Evolutionary conservation across 805 yeast species (phyloP), one percentile per base, ranked within the genome.

Genomic region (Wickerhamiella azyma): DNA sequence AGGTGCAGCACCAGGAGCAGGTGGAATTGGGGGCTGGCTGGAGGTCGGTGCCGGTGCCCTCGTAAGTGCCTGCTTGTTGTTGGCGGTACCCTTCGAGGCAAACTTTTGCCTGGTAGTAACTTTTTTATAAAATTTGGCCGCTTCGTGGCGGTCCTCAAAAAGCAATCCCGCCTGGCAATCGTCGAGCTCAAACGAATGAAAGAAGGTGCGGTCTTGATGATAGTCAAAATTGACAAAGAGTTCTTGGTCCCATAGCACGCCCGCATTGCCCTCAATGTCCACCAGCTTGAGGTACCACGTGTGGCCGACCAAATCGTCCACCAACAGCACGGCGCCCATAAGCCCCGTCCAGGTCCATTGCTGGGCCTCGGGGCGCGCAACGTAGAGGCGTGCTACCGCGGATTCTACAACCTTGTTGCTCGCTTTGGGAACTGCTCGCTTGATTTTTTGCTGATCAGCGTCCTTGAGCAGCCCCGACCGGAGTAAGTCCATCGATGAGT

Each of bases 161-260:
- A 92, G 64, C 18, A 92, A 68, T 0, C 97, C 98, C 9, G 78
- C 86, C 44, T 70, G 71, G 59, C 95, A 88, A 18, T 84, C 94
- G 55, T 92, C 97, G 39, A 85, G 68, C 66, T 92, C 98, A 65
- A 92, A 92, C 6, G 94, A 72, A 61, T 92, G 97, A 71, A 92
- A 92, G 64, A 85, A 92, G 35, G 94, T 78, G 28, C 98, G 74
- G 62, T 92, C 98, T 63, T 92, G 97, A 58, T 83, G 76, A 64
- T 92, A 92, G 55, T 80, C 79, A 62, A 92, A 86, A 56, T 84
- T 81, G 10, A 85, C 79, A 57, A 84, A 89, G 41, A 92, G 64
- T 63, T 92, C 98, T 63, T 92, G 98, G 62, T 92, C 98, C 98
- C 98, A 92, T 0, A 92, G 53, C 0, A 92, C 94, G 30, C 97